Conservation (phyloP, 2,329 filamentous ascomycete genomes). For the Ophiostoma piceae region DNA sequence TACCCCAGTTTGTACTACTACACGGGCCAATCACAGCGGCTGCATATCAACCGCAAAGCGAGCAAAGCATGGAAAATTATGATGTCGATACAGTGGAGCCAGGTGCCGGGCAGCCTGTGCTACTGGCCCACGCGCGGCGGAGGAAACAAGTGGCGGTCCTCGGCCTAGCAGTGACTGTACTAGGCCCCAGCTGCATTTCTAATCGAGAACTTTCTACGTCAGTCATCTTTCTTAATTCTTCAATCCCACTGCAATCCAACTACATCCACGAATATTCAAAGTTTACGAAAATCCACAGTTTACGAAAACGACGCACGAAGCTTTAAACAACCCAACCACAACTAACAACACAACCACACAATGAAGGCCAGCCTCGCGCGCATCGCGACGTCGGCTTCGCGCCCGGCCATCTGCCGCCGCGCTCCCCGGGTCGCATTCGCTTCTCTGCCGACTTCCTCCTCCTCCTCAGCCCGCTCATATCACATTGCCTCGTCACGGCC, state of each 20-base stretch:
- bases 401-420: slow-evolving; percentile 26
- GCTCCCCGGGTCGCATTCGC: slow-evolving; percentile 22
- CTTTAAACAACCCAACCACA: not conserved
- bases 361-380: slow-evolving; percentile 29
- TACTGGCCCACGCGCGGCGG: slow-evolving; percentile 2
- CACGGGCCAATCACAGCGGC: slow-evolving; percentile 22
- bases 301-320: too few species aligned
- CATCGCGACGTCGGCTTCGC: slow-evolving; percentile 24
- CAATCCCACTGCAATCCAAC: too few species aligned
- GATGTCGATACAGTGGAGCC: slow-evolving; percentile 18
- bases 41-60: slow-evolving; percentile 6
- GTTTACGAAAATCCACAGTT: too few species aligned
- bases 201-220: slow-evolving; percentile 17
- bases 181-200: slow-evolving; percentile 22
- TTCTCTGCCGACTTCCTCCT: slow-evolving; percentile 7
- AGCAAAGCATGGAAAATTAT: slow-evolving; percentile 12
- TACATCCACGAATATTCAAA: too few species aligned
- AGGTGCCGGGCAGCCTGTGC: slow-evolving; percentile 8
- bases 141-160: slow-evolving; percentile 21
- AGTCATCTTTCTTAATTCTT: not conserved
- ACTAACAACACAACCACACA: not conserved
- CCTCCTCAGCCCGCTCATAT: slow-evolving; percentile 15
- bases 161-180: slow-evolving; percentile 18
- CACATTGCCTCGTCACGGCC: slow-evolving; percentile 22
- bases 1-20: not conserved